Evolutionary conservation across 768 basidiomycete species (phyloP).

Genomic region (Amanita inopinata): DNA sequence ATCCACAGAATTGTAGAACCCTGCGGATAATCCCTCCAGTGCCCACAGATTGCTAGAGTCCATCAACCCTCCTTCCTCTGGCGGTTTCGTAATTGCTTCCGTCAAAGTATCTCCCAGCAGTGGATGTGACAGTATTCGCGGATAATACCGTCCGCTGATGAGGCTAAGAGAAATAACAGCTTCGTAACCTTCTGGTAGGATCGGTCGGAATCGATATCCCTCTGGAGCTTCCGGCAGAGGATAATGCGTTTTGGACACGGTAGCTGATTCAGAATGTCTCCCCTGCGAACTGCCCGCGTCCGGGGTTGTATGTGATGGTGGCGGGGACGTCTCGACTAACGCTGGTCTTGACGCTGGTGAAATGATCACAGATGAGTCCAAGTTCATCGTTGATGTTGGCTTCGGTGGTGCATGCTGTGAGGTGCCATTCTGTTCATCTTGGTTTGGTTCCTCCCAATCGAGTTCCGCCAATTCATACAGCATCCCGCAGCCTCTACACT

Average conservation of each 20-base stretch:
- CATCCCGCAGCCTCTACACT: slow-evolving; percentile 63
- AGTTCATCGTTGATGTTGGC: not conserved
- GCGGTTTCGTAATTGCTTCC: slow-evolving; percentile 24
- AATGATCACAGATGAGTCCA: not conserved
- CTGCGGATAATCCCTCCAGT: slow-evolving; percentile 60
- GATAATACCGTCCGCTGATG: slow-evolving; percentile 77
- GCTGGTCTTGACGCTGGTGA: not conserved
- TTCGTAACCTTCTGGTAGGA: slow-evolving; percentile 53
- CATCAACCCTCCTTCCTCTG: slow-evolving; percentile 26
- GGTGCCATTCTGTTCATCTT: not conserved
- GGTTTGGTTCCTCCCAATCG: slow-evolving; percentile 47
- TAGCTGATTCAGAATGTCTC: no score
- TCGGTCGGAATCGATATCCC: slow-evolving; percentile 62
- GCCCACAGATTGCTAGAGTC: slow-evolving; percentile 52
- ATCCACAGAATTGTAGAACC: slow-evolving; percentile 61
- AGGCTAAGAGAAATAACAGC: slow-evolving; percentile 58
- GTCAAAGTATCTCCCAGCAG: slow-evolving; percentile 34
- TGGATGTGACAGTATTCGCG: slow-evolving; percentile 57
- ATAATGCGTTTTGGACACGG: slow-evolving; percentile 13
- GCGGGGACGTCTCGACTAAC: not conserved
- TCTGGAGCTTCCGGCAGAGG: slow-evolving; percentile 53
- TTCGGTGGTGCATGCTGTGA: not conserved
- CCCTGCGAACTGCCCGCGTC: no score
- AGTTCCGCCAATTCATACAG: slow-evolving; percentile 72
- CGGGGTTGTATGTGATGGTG: not conserved